Conservation (phyloP, 2,329 filamentous ascomycete genomes). For the Aspergillus thermomutatus region DNA sequence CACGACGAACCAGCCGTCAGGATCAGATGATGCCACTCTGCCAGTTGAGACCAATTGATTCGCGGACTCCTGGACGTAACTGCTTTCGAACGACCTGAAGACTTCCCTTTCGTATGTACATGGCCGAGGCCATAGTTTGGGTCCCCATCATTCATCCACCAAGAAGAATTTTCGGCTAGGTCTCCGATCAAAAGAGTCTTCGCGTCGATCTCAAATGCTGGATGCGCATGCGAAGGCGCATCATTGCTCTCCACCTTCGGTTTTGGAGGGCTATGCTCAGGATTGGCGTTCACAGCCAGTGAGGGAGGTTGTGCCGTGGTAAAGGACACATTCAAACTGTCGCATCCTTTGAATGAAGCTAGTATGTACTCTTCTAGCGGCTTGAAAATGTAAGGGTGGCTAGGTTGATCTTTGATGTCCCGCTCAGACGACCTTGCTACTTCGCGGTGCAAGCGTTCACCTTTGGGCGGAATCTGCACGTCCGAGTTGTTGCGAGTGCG, state of each 20-base stretch:
- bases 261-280: slow-evolving; percentile 41
- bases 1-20: slow-evolving; percentile 67
- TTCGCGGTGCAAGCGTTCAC: slow-evolving; percentile 17
- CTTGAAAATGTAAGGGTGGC: slow-evolving; percentile 61
- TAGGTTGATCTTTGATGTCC: slow-evolving; percentile 37
- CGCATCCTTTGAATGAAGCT: slow-evolving; percentile 63
- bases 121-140: slow-evolving; percentile 30
- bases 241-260: slow-evolving; percentile 30
- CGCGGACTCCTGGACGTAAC: slow-evolving; percentile 62
- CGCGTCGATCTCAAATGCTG: slow-evolving; percentile 64
- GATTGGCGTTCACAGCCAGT: slow-evolving; percentile 45
- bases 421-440: slow-evolving; percentile 16
- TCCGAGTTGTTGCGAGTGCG: slow-evolving; percentile 30
- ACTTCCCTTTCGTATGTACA: slow-evolving; percentile 32
- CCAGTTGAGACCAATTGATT: slow-evolving; percentile 70
- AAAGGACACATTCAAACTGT: slow-evolving; percentile 76
- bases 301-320: slow-evolving; percentile 47
- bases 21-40: slow-evolving; percentile 71
- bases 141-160: slow-evolving; percentile 68
- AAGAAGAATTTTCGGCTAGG: slow-evolving; percentile 75
- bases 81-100: slow-evolving; percentile 24
- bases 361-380: slow-evolving; percentile 75
- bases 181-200: slow-evolving; percentile 72
- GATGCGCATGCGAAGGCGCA: slow-evolving; percentile 30
- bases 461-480: slow-evolving; percentile 20